These are phyloP conservation scores for Pseudogymnoascus sp. DNA, from an alignment of 2,329 filamentous ascomycete species.

Conservation along the genomic window DNA sequence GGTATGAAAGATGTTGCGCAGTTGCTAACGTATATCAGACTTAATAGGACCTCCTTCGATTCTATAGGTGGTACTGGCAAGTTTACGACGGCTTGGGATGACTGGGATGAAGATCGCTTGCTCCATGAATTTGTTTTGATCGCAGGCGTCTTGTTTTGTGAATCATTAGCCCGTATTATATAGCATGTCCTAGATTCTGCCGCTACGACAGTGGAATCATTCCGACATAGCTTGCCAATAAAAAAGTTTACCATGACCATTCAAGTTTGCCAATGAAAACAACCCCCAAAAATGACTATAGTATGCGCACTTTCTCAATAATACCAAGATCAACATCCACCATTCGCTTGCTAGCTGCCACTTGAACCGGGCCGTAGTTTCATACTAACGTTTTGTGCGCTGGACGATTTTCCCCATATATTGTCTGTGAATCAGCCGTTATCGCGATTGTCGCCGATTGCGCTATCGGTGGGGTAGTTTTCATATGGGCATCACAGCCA, in stretches of 20 bases:
- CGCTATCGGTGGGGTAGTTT: slow-evolving; percentile 12
- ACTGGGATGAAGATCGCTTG: slow-evolving; percentile 13
- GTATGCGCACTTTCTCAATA: neutral
- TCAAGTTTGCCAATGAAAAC: neutral
- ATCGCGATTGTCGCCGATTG: slow-evolving; percentile 7
- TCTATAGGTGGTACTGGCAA: slow-evolving; percentile 8
- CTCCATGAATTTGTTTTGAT: slow-evolving; percentile 13
- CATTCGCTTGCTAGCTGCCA: neutral
- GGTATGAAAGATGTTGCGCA: neutral
- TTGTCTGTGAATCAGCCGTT: neutral
- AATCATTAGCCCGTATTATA: slow-evolving; percentile 10
- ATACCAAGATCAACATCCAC: neutral
- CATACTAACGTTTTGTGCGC: neutral
- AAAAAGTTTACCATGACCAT: slow-evolving; percentile 5
- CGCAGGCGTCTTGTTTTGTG: slow-evolving; percentile 13
- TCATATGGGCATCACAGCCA: slow-evolving; percentile 9
- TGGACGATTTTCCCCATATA: slow-evolving; percentile 1
- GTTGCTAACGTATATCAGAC: neutral
- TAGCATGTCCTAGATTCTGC: neutral
- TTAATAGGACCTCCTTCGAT: slow-evolving; percentile 4
- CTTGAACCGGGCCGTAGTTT: neutral
- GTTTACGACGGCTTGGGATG: slow-evolving; percentile 11
- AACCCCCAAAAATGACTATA: neutral
- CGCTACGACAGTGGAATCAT: neutral
- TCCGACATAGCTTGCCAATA: slow-evolving; percentile 9